Base-by-base conservation (phyloP, 768 basidiomycete species). In the Phaeolepiota aurea region DNA sequence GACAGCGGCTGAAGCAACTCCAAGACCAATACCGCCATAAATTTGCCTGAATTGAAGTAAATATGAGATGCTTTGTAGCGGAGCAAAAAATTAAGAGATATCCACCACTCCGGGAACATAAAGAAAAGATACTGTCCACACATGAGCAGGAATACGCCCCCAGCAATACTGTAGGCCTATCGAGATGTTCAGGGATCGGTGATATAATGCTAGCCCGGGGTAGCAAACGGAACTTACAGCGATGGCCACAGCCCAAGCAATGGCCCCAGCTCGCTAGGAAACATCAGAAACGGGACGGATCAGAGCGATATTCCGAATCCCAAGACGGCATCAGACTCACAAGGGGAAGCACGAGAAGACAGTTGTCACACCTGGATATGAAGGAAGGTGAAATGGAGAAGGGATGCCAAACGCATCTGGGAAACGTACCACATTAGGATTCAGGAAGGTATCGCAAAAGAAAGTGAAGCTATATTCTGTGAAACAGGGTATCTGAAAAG, bases 341-440 rank as follows among this genome's bases (percentile, higher is more conserved):
- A 61, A 86, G 69, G 54, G 82, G 82, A 44, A 87, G 65, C 44
- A 84, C 64, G 43, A 86, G 74, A 43, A 83, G 65, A 63, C 82
- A 87, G 61, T 84, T 84, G 65, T 85, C 82, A 67, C 82, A 87
- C 82, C 82, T 84, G 45, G 46, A 49, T 25, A 44, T 20, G 25
- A 9, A 31, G 28, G n/a, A 31, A 44, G 38, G 20, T 39, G 49
- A 32, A 32, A 41, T 38, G 25, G 34, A 35, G 46, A 51, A 54
- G 52, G 46, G 53, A 51, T 54, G 50, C 34, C 37, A 44, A 38
- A 28, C n/a, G n/a, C n/a, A n/a, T n/a, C 5, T 35, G 36, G 40
- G 28, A 40, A 16, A 50, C 56, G 19, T 40, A 55, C 58, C 60
- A 62, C 60, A 62, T 62, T 7, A 35, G 25, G 25, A 37, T 43